phyloP scores from a whole-genome alignment of 192 early-diverging fungal genomes.

The Linnemannia exigua region DNA sequence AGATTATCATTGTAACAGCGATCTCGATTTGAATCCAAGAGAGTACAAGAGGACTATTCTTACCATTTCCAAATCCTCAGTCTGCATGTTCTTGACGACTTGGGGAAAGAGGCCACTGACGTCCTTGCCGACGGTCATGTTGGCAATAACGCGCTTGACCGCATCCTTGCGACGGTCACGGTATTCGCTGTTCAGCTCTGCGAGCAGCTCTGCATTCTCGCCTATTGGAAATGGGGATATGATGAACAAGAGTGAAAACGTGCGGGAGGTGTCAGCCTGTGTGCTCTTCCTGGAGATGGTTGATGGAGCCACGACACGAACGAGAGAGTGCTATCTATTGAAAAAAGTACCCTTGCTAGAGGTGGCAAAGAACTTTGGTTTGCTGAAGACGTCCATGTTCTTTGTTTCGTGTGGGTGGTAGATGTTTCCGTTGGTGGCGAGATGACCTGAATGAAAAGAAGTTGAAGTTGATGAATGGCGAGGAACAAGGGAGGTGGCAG shows the following conservation, averaged over 20 bases:
- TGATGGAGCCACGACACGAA: background rate
- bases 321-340: background rate
- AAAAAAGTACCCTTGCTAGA: constrained; percentile 74
- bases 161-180: constrained; percentile 96
- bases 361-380: constrained; percentile 83
- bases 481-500: background rate
- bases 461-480: background rate
- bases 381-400: constrained; percentile 50
- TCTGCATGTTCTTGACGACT: constrained; percentile 99
- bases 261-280: background rate
- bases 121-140: constrained; percentile 99
- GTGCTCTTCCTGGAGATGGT: background rate
- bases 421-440: background rate
- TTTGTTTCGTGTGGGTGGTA: background rate
- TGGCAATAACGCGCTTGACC: constrained; percentile 98
- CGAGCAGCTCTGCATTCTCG: constrained; percentile 98
- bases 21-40: background rate
- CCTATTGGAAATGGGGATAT: constrained; percentile 63
- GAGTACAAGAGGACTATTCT: background rate
- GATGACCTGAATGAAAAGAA: background rate
- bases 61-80: constrained; percentile 90
- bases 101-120: constrained; percentile 96
- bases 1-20: too few relatives aligned
- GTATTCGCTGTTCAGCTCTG: constrained; percentile 98
- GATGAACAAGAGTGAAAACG: background rate